phyloP scores from a whole-genome alignment of 2,329 filamentous ascomycete species.

The Bimuria novae-zelandiae region DNA sequence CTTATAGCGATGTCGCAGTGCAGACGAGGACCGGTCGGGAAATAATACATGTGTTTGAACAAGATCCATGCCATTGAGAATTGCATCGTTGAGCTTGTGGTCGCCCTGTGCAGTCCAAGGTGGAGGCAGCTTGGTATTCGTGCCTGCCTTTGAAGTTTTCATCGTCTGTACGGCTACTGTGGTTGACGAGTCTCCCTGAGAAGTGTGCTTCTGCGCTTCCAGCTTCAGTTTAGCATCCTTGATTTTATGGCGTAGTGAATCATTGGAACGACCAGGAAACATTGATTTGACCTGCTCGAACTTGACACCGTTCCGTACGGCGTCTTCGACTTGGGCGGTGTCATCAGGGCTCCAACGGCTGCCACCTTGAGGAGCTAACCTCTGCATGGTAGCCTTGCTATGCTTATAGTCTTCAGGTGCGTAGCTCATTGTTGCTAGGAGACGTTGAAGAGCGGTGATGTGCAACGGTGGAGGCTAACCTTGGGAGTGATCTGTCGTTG shows the following conservation, averaged over 20 bases:
- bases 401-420: no score
- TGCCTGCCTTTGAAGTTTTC: neutral
- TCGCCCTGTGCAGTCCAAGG: neutral
- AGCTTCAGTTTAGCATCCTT: neutral
- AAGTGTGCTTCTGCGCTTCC: neutral
- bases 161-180: neutral
- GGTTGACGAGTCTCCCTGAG: no score
- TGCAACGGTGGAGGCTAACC: no score
- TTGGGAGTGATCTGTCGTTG: no score
- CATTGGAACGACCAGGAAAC: neutral
- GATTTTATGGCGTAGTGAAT: neutral
- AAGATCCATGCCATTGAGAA: neutral
- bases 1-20: neutral
- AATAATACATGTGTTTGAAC: neutral
- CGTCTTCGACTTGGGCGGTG: neutral
- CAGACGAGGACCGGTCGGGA: neutral
- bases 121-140: neutral
- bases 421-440: no score
- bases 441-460: no score
- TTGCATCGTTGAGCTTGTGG: neutral
- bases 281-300: neutral
- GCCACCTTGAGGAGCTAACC: neutral
- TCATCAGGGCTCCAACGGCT: neutral
- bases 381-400: no score
- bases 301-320: neutral